Evolutionary conservation across 2,329 filamentous ascomycete species (phyloP), one percentile per base, ranked within the genome.

Genomic region (Colletotrichum aenigma): DNA sequence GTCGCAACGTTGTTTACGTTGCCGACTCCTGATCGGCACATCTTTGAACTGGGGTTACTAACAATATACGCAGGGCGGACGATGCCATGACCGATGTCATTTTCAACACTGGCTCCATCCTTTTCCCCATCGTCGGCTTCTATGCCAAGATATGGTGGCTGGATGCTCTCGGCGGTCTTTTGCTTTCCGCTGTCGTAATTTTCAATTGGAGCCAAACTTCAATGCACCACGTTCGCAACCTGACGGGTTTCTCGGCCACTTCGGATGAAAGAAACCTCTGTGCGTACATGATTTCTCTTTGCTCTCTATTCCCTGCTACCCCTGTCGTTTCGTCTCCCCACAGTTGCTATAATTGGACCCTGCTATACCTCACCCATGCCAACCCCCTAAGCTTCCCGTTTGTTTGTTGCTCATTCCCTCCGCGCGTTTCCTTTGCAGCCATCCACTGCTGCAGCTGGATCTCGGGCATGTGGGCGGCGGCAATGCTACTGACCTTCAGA

Each of bases 41-140:
- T 80, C 80, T n/a, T 66, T 80, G 24, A 81, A 84, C 32, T 48
- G 28, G 56, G 64, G 66, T 67, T n/a, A 75, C 77, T 76, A 78
- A 48, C 26, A 58, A 66, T 66, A 48, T 64, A 4, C 55, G 34
- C 69, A 88, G 87, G 70, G 88, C 88, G 38, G 86, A 89, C 32
- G 88, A 90, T 77, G 88, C 88, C 68, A 86, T 88, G 81, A 94
- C 94, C 0, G 94, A 98, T 81, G 94, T 98, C 32, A 92, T 98
- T 36, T 98, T 98, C 90, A 98, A 98, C 85, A 92, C 91, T 1
- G 96, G 97, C 80, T 96, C 94, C 78, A 97, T 98, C 81, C 89
- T 97, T 28, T 98, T 98, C 81, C 96, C 96, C 2, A 91, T 97
- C 10, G 88, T 95, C 70, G 95, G 95, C 28, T 96, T 91, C 85